Base-by-base conservation (phyloP, 2,329 filamentous ascomycete genomes). In the Myotisia sp. region DNA sequence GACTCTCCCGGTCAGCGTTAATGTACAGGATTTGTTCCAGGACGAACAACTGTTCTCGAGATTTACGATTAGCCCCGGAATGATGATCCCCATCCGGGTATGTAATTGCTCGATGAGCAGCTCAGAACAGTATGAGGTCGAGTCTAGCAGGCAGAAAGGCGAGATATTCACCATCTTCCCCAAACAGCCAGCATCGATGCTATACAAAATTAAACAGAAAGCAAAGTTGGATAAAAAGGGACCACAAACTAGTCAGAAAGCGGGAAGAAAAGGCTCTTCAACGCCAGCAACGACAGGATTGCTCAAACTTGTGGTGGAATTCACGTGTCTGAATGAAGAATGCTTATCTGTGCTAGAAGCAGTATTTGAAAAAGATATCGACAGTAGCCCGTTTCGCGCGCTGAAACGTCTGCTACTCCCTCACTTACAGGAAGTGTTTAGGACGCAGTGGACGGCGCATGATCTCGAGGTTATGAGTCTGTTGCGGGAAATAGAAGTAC, bases 21-120 rank as follows among this genome's bases (percentile, higher is more conserved):
- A 95, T 44, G 90, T 98, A 4, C 86, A 95, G 48, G 90, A 98
- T 47, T 74, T 92, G 18, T 95, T 95, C 64, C 92, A 93, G 52
- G 74, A 83, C 42, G 63, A 75, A 5, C 68, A 74, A 0, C 66
- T 95, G 0, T 90, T 90, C 50, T 94, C 86, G 0, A 78, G 79
- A 6, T 98, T 98, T 53, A 92, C 82, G 9, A 78, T 98, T 34
- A 85, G 83, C 8, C 85, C 86, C 0, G 79, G 83, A 1, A 82
- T 69, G 37, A 55, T 71, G 16, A 76, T 78, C 19, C 90, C 90
- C 0, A 55, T 95, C 6, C 71, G 79, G 3, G 61, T 98, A 5
- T 66, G 80, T 29, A 70, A 70, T 35, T 82, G 81, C 43, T 67
- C 74, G 34, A 68, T 98, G 1, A 56, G 78, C 8, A 71, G 70